Percentiles rank a stretch among this genome's conserved stretches.
phyloP scores from a whole-genome alignment of 208 protist species.

The Trypanosomatidae sp. region DNA sequence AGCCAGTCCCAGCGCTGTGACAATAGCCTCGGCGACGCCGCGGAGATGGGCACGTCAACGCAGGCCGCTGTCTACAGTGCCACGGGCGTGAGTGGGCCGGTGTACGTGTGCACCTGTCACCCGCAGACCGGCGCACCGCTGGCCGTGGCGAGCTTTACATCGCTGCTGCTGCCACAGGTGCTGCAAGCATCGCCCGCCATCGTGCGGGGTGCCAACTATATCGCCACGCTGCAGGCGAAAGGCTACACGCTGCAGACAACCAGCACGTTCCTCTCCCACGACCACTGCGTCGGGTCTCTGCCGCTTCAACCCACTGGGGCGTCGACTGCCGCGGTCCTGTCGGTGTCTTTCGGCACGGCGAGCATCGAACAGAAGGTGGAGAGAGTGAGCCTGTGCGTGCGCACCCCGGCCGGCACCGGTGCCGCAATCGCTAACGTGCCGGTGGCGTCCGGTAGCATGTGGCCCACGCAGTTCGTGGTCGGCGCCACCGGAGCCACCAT shows the following conservation, averaged over 20 bases:
- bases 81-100: constrained; percentile 33
- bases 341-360: constrained; percentile 12
- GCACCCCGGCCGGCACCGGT: constrained; percentile 34
- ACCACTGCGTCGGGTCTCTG: not conserved
- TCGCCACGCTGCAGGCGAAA: constrained; percentile 12
- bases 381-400: constrained; percentile 34
- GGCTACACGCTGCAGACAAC: not conserved
- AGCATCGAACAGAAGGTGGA: constrained; percentile 15
- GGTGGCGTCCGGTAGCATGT: constrained; percentile 38
- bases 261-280: constrained; percentile 2
- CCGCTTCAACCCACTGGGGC: constrained; percentile 13
- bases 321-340: not conserved
- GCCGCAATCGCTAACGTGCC: constrained; percentile 16
- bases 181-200: constrained; percentile 35
- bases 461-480: constrained; percentile 41
- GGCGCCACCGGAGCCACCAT: constrained; percentile 22
- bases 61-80: constrained; percentile 20
- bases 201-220: constrained; percentile 38
- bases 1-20: constrained; percentile 31
- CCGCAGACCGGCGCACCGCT: constrained; percentile 11
- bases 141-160: constrained; percentile 37
- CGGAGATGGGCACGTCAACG: constrained; percentile 27
- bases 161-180: constrained; percentile 37
- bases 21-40: constrained; percentile 19
- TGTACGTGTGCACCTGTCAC: constrained; percentile 45